Conservation (phyloP, 2,329 filamentous ascomycete species). For the Magnaporthales sp. region DNA sequence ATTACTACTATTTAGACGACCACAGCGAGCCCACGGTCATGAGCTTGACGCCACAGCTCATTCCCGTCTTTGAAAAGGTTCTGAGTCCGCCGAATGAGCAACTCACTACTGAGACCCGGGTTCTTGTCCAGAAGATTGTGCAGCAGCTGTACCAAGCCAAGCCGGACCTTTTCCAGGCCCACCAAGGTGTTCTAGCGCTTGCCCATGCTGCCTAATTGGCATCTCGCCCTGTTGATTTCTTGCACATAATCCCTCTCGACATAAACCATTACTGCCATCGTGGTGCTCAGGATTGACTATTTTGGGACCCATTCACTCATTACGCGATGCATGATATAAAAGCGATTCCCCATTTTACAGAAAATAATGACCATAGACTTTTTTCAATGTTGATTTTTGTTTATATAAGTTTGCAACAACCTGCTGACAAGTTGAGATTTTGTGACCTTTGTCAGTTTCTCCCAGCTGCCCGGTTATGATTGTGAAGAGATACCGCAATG, state of each 20-base stretch:
- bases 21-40: slow-evolving; percentile 60
- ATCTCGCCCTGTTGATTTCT: neutral
- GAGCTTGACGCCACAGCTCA: slow-evolving; percentile 59
- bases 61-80: slow-evolving; percentile 66
- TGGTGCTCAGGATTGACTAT: neutral
- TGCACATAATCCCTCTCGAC: neutral
- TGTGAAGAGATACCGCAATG: neutral
- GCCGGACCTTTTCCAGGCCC: slow-evolving; percentile 20
- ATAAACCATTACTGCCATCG: neutral
- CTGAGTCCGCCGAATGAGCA: slow-evolving; percentile 65
- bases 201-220: slow-evolving; percentile 8
- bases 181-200: slow-evolving; percentile 20
- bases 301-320: neutral
- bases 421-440: neutral
- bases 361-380: slow-evolving; percentile 1
- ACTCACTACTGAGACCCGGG: slow-evolving; percentile 62
- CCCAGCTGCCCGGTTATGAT: neutral
- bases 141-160: slow-evolving; percentile 28
- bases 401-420: neutral
- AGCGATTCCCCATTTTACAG: neutral
- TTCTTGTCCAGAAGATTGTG: slow-evolving; percentile 57
- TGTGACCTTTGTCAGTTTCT: neutral
- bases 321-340: slow-evolving; percentile 1
- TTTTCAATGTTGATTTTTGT: neutral
- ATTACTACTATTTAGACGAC: slow-evolving; percentile 38